These are phyloP conservation scores for Hypoxylon sp. DNA, from an alignment of 2,329 filamentous ascomycete genomes.

Conservation along the genomic window DNA sequence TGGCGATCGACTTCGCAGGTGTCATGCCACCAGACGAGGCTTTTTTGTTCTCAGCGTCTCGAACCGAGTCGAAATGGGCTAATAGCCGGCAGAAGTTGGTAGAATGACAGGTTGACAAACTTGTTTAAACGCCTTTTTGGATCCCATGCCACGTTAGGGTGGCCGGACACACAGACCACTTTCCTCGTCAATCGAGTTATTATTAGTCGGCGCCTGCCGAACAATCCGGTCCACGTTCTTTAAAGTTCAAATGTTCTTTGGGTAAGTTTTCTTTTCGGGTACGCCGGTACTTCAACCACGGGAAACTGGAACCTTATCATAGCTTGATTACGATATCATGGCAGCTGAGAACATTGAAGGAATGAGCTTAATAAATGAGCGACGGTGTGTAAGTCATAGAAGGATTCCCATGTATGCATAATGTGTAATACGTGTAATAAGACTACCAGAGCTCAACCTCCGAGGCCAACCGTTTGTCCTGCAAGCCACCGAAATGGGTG, in stretches of 20 bases:
- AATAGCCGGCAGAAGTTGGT: slow-evolving; percentile 19
- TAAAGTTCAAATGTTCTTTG: no score
- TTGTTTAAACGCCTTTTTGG: slow-evolving; percentile 21
- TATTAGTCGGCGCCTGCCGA: slow-evolving; percentile 35
- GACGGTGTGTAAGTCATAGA: background rate
- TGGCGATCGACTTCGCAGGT: slow-evolving; percentile 39
- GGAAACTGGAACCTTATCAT: slow-evolving; percentile 3
- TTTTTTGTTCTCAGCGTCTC: slow-evolving; percentile 22
- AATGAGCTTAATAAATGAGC: slow-evolving; percentile 15
- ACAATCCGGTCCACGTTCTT: slow-evolving; percentile 23
- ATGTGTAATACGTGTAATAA: slow-evolving; percentile 10
- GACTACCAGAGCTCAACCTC: background rate
- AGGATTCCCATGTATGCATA: background rate
- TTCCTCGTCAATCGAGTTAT: background rate
- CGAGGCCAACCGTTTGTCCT: slow-evolving; percentile 25
- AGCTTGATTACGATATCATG: slow-evolving; percentile 19
- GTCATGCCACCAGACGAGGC: slow-evolving; percentile 43
- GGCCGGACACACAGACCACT: slow-evolving; percentile 27
- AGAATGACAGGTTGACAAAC: slow-evolving; percentile 20
- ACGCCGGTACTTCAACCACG: background rate
- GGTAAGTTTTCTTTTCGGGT: background rate
- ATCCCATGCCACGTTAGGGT: slow-evolving; percentile 10
- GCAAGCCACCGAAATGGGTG: slow-evolving; percentile 20
- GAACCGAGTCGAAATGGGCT: slow-evolving; percentile 22
- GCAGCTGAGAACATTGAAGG: background rate